Evolutionary conservation across 371 early-diverging fungal genomes (phyloP), one percentile per base, ranked within the genome.

Genomic region (Phascolomyces articulosus): DNA sequence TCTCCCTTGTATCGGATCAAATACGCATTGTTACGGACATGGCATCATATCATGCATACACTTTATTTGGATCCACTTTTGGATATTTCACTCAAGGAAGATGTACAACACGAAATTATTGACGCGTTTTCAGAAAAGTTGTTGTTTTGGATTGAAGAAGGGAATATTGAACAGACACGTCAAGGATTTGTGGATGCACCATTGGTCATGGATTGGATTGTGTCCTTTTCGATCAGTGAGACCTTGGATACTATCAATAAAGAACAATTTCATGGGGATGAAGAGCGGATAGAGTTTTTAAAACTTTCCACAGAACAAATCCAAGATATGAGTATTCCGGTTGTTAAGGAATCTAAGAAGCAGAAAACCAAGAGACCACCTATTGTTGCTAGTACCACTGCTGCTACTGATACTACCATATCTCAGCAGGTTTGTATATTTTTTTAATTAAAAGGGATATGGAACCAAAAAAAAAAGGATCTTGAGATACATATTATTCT

Each of bases 161-260:
- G 84, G 49, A 75, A 72, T 0, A 57, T 86, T 10, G 77, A 81
- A 9, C 63, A 72, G 1, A 56, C 74, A 2, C 62, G 71, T 40
- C 44, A 55, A 3, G 77, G 84, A 1, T 85, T 87, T 71, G 59
- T 71, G 23, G 82, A 86, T 65, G 94, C 92, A 1, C 93, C 96
- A 8, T 69, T 95, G 61, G 73, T 95, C 29, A 75, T 96, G 55
- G 96, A 96, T 68, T 77, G 93, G 61, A 92, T 95, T 71, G 82
- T 90, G 21, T 85, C 90, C 54, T 87, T 80, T 59, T 70, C 77
- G 15, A 59, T 94, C 11, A 77, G 80, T n/a, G 77, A 84, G 23
- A 83, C 83, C 65, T 60, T 92, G n/a, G 75, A 71, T 0, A 61
- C 60, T 15, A 73, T 87, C 44, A 84, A 88, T 59, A 63, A 67